Evolutionary conservation across 2,329 filamentous ascomycete species (phyloP).

Genomic region (Aspergillus neoniger): DNA sequence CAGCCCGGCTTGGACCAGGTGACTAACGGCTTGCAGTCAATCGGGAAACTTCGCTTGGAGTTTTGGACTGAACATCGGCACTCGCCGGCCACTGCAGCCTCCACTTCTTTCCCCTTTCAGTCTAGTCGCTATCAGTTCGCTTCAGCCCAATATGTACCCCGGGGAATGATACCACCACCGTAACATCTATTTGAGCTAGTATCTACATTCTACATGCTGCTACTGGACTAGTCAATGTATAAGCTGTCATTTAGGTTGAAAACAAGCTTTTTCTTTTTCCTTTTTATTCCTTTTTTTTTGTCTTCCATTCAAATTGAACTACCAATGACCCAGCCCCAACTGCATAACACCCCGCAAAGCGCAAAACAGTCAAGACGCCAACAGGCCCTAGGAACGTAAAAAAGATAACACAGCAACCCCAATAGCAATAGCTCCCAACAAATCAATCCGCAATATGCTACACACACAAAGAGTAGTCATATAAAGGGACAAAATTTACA

Average conservation of each 20-base stretch:
- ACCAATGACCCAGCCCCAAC: not conserved
- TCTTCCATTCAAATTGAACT: not conserved
- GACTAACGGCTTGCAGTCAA: slow-evolving; percentile 11
- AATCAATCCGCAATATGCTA: not conserved
- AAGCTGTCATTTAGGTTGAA: not conserved
- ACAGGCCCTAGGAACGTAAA: not conserved
- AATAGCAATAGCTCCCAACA: not conserved
- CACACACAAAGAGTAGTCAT: slow-evolving; percentile 1
- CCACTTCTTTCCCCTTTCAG: not conserved
- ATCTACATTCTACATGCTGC: no score
- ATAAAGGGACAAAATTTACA: slow-evolving; percentile 8
- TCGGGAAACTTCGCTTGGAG: not conserved
- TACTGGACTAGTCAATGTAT: no score
- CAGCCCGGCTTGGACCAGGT: not conserved
- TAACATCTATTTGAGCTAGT: not conserved
- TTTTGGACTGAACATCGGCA: not conserved
- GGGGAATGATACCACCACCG: no score
- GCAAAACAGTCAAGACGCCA: slow-evolving; percentile 1
- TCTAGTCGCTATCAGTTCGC: not conserved
- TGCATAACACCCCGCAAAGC: slow-evolving; percentile 4
- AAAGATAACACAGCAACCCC: not conserved
- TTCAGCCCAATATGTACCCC: no score
- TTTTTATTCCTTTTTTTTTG: no score
- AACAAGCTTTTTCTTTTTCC: not conserved
- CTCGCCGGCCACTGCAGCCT: not conserved